Base-by-base conservation (phyloP, 345 rosid genomes). In the Eucalyptus fibrosa region DNA sequence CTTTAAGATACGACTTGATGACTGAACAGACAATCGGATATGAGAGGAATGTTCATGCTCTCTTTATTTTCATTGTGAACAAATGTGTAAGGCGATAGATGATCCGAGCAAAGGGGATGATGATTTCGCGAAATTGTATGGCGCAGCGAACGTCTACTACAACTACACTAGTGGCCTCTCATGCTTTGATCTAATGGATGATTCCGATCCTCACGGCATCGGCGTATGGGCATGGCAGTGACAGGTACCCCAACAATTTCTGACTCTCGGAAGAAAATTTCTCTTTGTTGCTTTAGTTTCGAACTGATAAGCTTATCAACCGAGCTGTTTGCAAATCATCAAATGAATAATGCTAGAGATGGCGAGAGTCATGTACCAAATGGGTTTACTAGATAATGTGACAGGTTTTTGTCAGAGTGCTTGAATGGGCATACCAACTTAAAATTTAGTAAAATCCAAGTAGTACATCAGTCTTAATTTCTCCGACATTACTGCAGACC, bases 61-160 rank as follows among this genome's bases (percentile, higher is more conserved):
- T 37, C 5, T 19, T 12, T 72, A 21, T 37, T 19, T 37, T 37
- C 3, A 37, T 83, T 62, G 3, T 44, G 4, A n/a, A 45, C 90
- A 95, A 96, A 95, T 95, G 96, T 93, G 97, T 62, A 90, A 91
- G 86, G 96, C 92, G 9, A 92, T 94, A 13, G 96, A 95, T 55
- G 94, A 95, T 91, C 92, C 93, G 5, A 88, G 44, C 89, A 89
- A 91, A 2, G 95, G 94, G 18, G 92, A 90, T 40, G 93, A 94
- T 81, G 92, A 91, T 21, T 93, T 95, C 12, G 93, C 90, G 11
- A 96, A 94, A 90, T 77, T 94, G 90, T 87, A 93, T 50, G 93
- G 92, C 67, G 95, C 95, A 6, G 95, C 92, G 12, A 93, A 88
- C 86, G 55, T 95, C 8, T 95, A 93, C 89, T 93, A 93, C 90